Percentiles rank a stretch among this genome's conserved stretches.
Conservation (phyloP, 495 filamentous ascomycete genomes). For the Chaetomium fimeti region DNA sequence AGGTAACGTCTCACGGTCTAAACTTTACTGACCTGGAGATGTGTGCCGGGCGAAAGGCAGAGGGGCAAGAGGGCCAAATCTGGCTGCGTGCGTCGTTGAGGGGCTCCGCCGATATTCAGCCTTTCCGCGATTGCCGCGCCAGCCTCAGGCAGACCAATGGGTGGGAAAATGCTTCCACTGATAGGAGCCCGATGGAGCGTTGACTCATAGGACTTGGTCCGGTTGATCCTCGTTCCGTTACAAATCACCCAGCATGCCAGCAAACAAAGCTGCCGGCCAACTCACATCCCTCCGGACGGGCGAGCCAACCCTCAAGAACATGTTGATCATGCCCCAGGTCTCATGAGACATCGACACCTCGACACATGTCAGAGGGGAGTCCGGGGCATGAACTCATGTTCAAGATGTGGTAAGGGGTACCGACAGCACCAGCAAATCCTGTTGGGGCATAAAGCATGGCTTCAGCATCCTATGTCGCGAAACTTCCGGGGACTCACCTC, state of each 20-base stretch:
- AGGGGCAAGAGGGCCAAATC: neutral
- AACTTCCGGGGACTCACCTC: neutral
- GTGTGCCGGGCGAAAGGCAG: neutral
- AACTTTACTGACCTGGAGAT: constrained; percentile 1
- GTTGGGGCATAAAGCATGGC: neutral
- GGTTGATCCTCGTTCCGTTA: constrained; percentile 7
- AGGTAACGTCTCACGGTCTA: constrained; percentile 8
- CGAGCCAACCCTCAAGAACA: neutral
- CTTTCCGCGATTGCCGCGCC: constrained; percentile 18
- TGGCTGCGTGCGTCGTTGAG: neutral
- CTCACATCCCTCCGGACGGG: neutral
- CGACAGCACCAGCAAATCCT: neutral
- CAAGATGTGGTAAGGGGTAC: neutral
- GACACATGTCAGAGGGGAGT: neutral
- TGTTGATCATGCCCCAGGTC: neutral
- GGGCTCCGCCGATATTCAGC: neutral
- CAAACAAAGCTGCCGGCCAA: neutral
- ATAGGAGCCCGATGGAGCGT: neutral
- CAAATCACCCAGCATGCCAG: constrained; percentile 8
- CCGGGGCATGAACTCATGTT: neutral
- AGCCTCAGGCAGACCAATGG: neutral
- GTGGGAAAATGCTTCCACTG: neutral
- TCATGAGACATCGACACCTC: neutral
- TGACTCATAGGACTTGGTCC: neutral
- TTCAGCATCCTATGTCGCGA: neutral